Evolutionary conservation across 2,329 filamentous ascomycete species (phyloP), one percentile per base, ranked within the genome.

Genomic region (Fusarium newnesense): DNA sequence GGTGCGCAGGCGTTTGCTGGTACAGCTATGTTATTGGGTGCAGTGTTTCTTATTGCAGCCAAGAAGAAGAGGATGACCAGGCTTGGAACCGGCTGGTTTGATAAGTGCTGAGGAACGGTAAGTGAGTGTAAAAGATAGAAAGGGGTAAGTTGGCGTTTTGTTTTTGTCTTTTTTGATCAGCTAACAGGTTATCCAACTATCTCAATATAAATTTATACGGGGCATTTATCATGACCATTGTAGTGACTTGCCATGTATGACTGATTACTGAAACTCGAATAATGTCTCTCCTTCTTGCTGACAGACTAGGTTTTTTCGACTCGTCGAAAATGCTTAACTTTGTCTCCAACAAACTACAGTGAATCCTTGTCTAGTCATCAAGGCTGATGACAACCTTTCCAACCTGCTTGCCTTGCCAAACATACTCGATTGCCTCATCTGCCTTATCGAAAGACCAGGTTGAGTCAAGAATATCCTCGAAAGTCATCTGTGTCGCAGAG

Each of bases 1-100:
- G 87, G 85, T 2, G 86, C 87, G 10, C 87, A 89, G 79, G 78
- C 76, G 2, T 89, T 88, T 72, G 84, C 85, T 1, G 87, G 85
- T 0, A 74, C 72, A 3, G 79, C 77, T 9, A 58, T 88, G 72
- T 50, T 87, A 13, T 59, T 86, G 4, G 86, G 86, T 0, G 80
- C 78, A 39, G 75, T 69, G 1, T 82, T 87, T 19, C 76, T 88
- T 58, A 57, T 79, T 1, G 80, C 80, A 0, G 83, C 85, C 13
- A 82, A 84, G 73, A 46, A 79, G 40, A 81, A 79, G 19, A 81
- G 82, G 75, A 83, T 83, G 78, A 80, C 79, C 49, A 82, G 77
- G 70, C 76, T 79, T 11, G 81, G 81, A 2, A 66, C 75, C n/a
- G 81, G 82, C 15, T 85, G 83, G 81, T 75, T 42, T 56, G 80